Evolutionary conservation across 2,329 filamentous ascomycete genomes (phyloP), one percentile per base, ranked within the genome.

Genomic region (Aspergillus thermomutatus): DNA sequence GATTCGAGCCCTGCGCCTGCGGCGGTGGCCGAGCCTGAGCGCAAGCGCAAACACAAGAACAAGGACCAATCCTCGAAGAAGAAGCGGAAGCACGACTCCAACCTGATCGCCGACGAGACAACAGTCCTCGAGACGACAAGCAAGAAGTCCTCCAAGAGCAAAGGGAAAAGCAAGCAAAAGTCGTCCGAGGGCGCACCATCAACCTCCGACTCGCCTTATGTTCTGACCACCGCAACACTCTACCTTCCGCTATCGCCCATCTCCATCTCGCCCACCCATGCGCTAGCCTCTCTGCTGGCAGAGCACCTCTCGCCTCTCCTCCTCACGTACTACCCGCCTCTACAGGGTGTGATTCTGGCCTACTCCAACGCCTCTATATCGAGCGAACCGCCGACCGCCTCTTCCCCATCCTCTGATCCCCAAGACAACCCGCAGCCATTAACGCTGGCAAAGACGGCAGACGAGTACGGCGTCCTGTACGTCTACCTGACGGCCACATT

Each of bases 401-500:
- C 75, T 47, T 56, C 64, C 37, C 23, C 67, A 63, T 37, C 72
- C 69, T 55, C 62, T 52, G 53, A 61, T 45, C 57, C 64, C 27
- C 60, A 63, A 50, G 65, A 72, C 14, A 72, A 72, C 52, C 68
- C 73, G 3, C 68, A 74, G 64, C 70, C 71, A n/a, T 65, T 76
- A 40, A 76, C 75, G 0, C 69, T 78, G 37, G 74, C 77, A n/a
- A 66, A 66, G 37, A 72, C 76, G 2, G 73, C 90, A 43, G 87
- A 90, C 75, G 94, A 97, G 75, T 95, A 92, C 69, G 91, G 89
- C 7, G 90, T 91, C 25, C 88, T 87, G 23, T 97, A 90, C 69
- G 85, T 90, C 49, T 97, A 93, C 87, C 83, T 96, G 23, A 96
- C 91, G 0, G 91, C 89, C 1, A 91, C 95, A 23, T 89, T 96